A percentile compares a stretch with the other conserved stretches of the same genome.
Conservation (phyloP, 1,139 yeast species). For the Scheffersomyces insectosa region DNA sequence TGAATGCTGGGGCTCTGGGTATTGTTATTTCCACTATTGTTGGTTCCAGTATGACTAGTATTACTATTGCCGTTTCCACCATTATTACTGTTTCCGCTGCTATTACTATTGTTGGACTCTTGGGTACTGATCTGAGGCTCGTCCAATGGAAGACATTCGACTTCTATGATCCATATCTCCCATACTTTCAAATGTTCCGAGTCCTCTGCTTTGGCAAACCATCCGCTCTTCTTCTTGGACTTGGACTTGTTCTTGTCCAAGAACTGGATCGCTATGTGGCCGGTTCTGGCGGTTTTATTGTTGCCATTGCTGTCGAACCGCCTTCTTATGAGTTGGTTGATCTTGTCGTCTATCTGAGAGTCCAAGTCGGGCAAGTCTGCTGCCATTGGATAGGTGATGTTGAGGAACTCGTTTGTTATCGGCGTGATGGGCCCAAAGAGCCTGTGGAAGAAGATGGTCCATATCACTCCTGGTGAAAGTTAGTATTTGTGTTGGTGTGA, state of each 20-base stretch:
- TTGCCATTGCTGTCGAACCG: slow-evolving; percentile 19
- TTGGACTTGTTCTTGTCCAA: slow-evolving; percentile 26
- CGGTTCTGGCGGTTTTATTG: slow-evolving; percentile 11
- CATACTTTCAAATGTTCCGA: slow-evolving; percentile 26
- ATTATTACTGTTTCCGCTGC: neutral
- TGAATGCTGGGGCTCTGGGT: slow-evolving; percentile 15
- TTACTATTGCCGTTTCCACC: neutral
- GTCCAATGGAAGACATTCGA: slow-evolving; percentile 34
- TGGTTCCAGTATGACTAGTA: neutral
- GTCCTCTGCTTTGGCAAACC: slow-evolving; percentile 39
- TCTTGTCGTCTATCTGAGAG: slow-evolving; percentile 41
- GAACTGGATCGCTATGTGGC: slow-evolving; percentile 30
- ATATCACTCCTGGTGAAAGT: slow-evolving; percentile 51
- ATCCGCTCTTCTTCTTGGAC: slow-evolving; percentile 39
- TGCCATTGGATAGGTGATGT: slow-evolving; percentile 48
- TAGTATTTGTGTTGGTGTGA: slow-evolving; percentile 12
- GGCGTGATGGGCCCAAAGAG: slow-evolving; percentile 70
- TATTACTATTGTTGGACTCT: neutral
- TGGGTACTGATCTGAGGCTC: slow-evolving; percentile 1
- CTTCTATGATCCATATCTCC: slow-evolving; percentile 46
- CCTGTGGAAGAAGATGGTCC: slow-evolving; percentile 70
- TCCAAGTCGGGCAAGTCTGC: slow-evolving; percentile 45
- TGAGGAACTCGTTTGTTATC: slow-evolving; percentile 43
- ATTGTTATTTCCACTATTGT: slow-evolving; percentile 1
- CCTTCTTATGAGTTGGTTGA: slow-evolving; percentile 35